These are phyloP conservation scores for Rhodomyrtus psidioides DNA, from an alignment of 441 rosid species.

Conservation along the genomic window DNA sequence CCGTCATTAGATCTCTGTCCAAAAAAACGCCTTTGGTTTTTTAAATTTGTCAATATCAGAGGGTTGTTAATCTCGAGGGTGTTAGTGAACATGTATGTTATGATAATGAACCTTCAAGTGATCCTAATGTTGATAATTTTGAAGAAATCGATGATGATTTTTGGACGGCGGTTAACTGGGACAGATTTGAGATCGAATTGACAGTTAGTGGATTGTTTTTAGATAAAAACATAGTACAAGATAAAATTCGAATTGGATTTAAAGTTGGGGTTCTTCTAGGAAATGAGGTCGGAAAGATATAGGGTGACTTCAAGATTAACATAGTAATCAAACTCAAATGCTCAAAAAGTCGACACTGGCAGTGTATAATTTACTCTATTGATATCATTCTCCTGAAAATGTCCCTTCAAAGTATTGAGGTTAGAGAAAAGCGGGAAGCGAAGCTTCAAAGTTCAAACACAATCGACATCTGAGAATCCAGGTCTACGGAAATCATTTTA, in stretches of 20 bases:
- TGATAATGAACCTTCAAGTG: not conserved
- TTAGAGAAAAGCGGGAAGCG: not conserved
- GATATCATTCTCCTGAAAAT: not conserved
- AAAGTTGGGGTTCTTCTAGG: not conserved
- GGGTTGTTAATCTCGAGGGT: not conserved
- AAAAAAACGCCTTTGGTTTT: not conserved
- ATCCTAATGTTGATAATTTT: not conserved
- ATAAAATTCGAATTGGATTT: not conserved
- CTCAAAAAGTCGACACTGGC: not conserved
- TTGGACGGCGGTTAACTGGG: not conserved
- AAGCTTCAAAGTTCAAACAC: not conserved
- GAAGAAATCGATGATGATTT: not conserved
- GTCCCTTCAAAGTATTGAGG: not conserved
- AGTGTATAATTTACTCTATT: not conserved
- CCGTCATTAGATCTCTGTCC: not conserved
- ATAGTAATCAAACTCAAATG: not conserved
- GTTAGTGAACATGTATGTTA: not conserved
- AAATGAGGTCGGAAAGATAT: not conserved
- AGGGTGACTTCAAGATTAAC: not conserved
- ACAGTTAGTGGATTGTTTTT: rapidly evolving
- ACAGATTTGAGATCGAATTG: not conserved
- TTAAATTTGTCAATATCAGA: not conserved
- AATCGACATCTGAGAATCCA: not conserved
- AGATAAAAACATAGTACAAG: not conserved
- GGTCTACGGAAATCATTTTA: not conserved